Conservation (phyloP, 352 stramenopile genomes). For the Globisporangium rhizosaccharum region DNA sequence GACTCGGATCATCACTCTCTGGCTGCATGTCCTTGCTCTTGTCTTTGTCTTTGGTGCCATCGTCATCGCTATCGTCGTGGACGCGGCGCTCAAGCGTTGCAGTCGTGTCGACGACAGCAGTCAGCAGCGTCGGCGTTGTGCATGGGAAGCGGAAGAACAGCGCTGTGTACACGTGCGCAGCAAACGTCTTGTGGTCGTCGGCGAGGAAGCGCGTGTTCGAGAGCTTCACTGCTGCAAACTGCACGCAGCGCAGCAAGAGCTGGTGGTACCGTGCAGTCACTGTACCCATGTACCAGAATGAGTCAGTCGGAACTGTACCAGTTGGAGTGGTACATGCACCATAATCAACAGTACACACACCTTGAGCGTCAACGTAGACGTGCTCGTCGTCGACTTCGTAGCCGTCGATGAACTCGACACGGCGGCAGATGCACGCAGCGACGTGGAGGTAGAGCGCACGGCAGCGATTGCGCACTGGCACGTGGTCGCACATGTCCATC, state of each 20-base stretch:
- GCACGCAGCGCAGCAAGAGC: slow-evolving; percentile 51
- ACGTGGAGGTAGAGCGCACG: slow-evolving; percentile 66
- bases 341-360: slow-evolving; percentile 14
- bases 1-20: background rate
- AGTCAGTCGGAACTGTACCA: slow-evolving; percentile 1
- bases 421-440: slow-evolving; percentile 64
- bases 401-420: slow-evolving; percentile 73
- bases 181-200: slow-evolving; percentile 71
- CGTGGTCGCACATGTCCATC: slow-evolving; percentile 77
- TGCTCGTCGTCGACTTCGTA: slow-evolving; percentile 52
- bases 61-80: background rate
- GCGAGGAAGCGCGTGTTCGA: slow-evolving; percentile 54
- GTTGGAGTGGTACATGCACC: background rate
- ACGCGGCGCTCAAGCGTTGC: slow-evolving; percentile 35
- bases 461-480: slow-evolving; percentile 67
- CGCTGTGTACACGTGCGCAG: slow-evolving; percentile 57
- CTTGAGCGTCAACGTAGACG: slow-evolving; percentile 35
- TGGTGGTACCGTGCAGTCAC: slow-evolving; percentile 58
- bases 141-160: slow-evolving; percentile 73
- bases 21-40: background rate
- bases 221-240: slow-evolving; percentile 60
- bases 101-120: slow-evolving; percentile 50
- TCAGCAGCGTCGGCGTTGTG: slow-evolving; percentile 32
- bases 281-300: slow-evolving; percentile 6
- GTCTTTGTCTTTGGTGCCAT: background rate